Conservation (phyloP, 2,329 filamentous ascomycete species). For the Aureobasidium sp. region DNA sequence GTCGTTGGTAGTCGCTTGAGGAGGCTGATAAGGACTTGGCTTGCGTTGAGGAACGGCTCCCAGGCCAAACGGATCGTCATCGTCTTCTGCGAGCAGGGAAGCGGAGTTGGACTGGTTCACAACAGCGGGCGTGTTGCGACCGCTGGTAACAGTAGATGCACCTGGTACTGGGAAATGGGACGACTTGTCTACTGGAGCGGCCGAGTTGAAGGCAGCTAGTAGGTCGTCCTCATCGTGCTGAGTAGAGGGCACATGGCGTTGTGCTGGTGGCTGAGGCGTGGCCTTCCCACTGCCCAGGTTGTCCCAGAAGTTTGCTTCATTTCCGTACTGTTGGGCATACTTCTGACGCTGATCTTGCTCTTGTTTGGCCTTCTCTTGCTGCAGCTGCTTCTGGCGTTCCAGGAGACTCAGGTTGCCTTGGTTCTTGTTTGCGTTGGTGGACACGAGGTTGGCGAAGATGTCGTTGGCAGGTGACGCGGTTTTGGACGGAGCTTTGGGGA, state of each 20-base stretch:
- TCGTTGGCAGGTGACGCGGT: constrained; percentile 50
- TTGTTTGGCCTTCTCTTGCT: constrained; percentile 71
- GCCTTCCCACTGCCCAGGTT: constrained; percentile 53
- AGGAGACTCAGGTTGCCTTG: constrained; percentile 63
- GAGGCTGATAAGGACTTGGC: constrained; percentile 18
- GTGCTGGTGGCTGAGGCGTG: constrained; percentile 33
- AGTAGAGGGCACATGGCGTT: constrained; percentile 13
- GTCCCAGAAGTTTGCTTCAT: constrained; percentile 67
- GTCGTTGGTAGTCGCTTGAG: constrained; percentile 19
- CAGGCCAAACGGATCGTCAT: constrained; percentile 83
- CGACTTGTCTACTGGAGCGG: constrained; percentile 52
- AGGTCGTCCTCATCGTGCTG: constrained; percentile 48
- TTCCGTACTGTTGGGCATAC: constrained; percentile 70
- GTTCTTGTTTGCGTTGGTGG: constrained; percentile 53
- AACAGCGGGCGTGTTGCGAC: constrained; percentile 33
- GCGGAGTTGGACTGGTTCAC: not conserved
- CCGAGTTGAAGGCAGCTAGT: constrained; percentile 54
- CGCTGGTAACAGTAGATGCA: constrained; percentile 30
- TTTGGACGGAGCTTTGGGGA: constrained; percentile 44
- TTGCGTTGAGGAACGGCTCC: constrained; percentile 31
- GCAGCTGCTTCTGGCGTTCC: constrained; percentile 61
- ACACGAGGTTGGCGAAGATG: constrained; percentile 72
- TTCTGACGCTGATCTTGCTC: constrained; percentile 66
- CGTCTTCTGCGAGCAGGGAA: constrained; percentile 46
- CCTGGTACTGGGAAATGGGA: constrained; percentile 49